These are phyloP conservation scores for Albifimbria verrucaria DNA, from an alignment of 2,329 filamentous ascomycete genomes.

Conservation along the genomic window DNA sequence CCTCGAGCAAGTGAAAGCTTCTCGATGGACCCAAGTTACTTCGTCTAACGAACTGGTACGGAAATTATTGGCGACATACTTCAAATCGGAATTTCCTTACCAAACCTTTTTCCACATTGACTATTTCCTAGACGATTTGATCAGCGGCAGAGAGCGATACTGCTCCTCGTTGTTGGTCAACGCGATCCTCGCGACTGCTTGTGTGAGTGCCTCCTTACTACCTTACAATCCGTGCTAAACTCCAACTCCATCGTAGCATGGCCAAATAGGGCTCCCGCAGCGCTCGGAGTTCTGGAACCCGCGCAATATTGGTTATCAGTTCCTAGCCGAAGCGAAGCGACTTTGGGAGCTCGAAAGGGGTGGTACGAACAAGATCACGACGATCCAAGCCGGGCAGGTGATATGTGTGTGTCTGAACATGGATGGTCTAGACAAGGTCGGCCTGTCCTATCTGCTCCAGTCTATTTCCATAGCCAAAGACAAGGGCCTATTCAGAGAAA, in stretches of 20 bases:
- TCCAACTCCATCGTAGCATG: not conserved
- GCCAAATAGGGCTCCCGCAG: not conserved
- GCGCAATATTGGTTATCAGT: not conserved
- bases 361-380: not conserved
- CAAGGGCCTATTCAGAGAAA: not conserved
- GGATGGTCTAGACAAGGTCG: not conserved
- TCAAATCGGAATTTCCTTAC: not conserved
- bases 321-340: not conserved
- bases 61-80: not conserved
- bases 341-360: not conserved
- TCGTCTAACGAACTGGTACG: not conserved
- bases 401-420: not conserved
- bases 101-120: not conserved
- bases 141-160: not conserved
- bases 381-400: not conserved
- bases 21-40: not conserved
- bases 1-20: not conserved
- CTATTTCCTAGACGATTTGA: not conserved
- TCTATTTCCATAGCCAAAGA: not conserved
- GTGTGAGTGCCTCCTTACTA: not conserved
- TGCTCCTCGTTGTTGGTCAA: not conserved
- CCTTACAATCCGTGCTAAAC: not conserved
- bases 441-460: not conserved
- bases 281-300: not conserved
- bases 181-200: not conserved